Evolutionary conservation across 73 alveolate species (phyloP), one percentile per base, ranked within the genome.

Genomic region (Tetrahymena thermophila): DNA sequence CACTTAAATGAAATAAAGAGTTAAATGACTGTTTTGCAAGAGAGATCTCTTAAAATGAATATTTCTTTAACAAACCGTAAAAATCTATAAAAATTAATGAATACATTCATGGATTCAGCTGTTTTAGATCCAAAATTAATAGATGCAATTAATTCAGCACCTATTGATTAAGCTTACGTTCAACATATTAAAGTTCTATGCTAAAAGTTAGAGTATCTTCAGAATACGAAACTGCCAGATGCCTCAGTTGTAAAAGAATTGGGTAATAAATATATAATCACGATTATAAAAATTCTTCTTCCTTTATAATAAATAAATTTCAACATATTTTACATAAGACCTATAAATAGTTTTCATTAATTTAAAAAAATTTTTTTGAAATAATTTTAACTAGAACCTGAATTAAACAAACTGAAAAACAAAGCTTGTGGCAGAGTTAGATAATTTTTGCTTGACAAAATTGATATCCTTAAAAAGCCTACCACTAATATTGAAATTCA

Each of bases 361-460:
- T 16, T 0, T 50, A 5, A 8, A 19, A 50, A 5, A 19, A 5
- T 16, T 50, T 16, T 50, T 40, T 40, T 40, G 42, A 50, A 14
- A 71, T 71, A 3, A 71, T 19, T 28, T 28, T 31, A 71, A 71
- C 0, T 71, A 71, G 89, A 71, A 55, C 97, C 97, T 71, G 97
- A 95, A 95, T 56, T 95, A 38, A 95, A 85, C 23, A 95, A 95
- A 35, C 93, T 95, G 23, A 95, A 95, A 58, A 95, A 95, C 89
- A 89, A 94, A 34, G 97, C 97, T 3, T 95, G 97, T 38, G 94
- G 94, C 28, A 95, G 97, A 95, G 97, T 95, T 23, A 95, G 97
- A 95, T 94, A 95, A 34, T 95, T 95, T 44, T 42, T 95, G 84
- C 93, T 95, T 85, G 97, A 95, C 0, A 95, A 89, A 89, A 35